Percentiles rank a stretch among this genome's conserved stretches.
Evolutionary conservation across 1,284 basidiomycete species (phyloP).

Genomic region (Sporisorium scitamineum): DNA sequence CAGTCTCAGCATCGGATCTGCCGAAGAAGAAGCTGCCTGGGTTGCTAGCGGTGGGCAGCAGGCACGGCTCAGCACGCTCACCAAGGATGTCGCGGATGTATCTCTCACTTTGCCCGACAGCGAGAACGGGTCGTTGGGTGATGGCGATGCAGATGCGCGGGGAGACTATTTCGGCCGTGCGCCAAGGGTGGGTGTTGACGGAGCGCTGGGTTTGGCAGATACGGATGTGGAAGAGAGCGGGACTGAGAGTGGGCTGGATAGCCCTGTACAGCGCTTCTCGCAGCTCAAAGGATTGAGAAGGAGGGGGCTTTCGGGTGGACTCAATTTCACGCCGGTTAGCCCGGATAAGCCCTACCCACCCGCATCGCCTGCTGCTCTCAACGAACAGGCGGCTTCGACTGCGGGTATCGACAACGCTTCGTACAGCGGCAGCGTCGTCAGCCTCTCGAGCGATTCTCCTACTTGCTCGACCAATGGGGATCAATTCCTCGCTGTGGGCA

Average conservation of each 20-base stretch:
- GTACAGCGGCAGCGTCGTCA: slow-evolving; percentile 30
- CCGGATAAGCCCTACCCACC: slow-evolving; percentile 5
- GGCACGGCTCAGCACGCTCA: slow-evolving; percentile 39
- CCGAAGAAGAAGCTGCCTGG: slow-evolving; percentile 55
- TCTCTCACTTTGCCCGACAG: slow-evolving; percentile 22
- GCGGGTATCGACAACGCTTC: background rate
- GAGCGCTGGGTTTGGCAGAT: slow-evolving; percentile 53
- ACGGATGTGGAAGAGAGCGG: slow-evolving; percentile 59
- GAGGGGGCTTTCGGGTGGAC: slow-evolving; percentile 33
- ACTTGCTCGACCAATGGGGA: slow-evolving; percentile 18
- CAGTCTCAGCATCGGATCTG: slow-evolving; percentile 41
- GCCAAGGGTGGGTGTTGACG: slow-evolving; percentile 54
- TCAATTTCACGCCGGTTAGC: slow-evolving; percentile 51
- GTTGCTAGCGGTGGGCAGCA: slow-evolving; percentile 50
- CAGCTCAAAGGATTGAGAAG: slow-evolving; percentile 2
- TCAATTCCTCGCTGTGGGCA: background rate
- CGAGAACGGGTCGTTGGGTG: slow-evolving; percentile 14
- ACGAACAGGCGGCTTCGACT: background rate
- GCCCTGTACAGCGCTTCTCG: slow-evolving; percentile 25
- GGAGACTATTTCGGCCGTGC: slow-evolving; percentile 47
- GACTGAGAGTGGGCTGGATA: slow-evolving; percentile 51
- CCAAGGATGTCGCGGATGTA: slow-evolving; percentile 13
- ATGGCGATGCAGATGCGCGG: slow-evolving; percentile 7
- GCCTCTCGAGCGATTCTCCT: slow-evolving; percentile 30
- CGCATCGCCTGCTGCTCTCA: background rate